These are phyloP conservation scores for Ceratorhiza oryzae-sativae DNA, from an alignment of 1,284 basidiomycete species.

Conservation along the genomic window DNA sequence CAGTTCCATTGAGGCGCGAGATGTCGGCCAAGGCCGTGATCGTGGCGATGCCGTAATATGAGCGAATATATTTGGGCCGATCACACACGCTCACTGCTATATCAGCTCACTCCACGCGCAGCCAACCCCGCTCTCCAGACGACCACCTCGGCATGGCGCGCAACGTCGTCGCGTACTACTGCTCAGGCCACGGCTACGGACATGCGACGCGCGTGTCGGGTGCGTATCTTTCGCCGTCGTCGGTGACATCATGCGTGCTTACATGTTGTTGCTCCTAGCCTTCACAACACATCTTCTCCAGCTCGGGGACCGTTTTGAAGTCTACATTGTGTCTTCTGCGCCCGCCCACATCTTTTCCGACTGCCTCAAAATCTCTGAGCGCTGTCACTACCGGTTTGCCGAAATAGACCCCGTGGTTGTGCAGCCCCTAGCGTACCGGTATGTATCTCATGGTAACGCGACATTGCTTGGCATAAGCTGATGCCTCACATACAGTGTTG, in stretches of 20 bases:
- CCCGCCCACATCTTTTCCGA: conserved; percentile 70
- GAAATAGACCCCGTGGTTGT: conserved; percentile 76
- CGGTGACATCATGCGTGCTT: conserved; percentile 1
- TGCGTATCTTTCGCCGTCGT: neutral
- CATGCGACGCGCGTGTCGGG: conserved; percentile 73
- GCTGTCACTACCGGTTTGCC: conserved; percentile 62
- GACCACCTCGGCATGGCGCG: conserved; percentile 12
- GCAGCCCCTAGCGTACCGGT: conserved; percentile 70
- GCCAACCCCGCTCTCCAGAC: neutral
- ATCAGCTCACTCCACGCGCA: neutral
- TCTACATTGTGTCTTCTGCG: conserved; percentile 72
- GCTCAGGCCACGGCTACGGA: conserved; percentile 76
- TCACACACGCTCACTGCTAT: neutral
- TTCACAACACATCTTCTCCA: conserved; percentile 64
- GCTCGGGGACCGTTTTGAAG: conserved; percentile 54
- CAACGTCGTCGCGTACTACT: conserved; percentile 65
- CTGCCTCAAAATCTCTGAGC: conserved; percentile 63
- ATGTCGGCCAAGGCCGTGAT: neutral
- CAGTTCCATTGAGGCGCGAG: neutral
- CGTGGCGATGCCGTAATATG: neutral
- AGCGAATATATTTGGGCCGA: neutral
- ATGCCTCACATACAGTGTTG: conserved; percentile 63
- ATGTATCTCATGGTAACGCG: neutral
- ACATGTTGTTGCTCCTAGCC: conserved; percentile 49
- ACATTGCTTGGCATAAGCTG: conserved; percentile 44